phyloP scores from a whole-genome alignment of 352 stramenopile genomes.

The Pythium vanterpoolii region DNA sequence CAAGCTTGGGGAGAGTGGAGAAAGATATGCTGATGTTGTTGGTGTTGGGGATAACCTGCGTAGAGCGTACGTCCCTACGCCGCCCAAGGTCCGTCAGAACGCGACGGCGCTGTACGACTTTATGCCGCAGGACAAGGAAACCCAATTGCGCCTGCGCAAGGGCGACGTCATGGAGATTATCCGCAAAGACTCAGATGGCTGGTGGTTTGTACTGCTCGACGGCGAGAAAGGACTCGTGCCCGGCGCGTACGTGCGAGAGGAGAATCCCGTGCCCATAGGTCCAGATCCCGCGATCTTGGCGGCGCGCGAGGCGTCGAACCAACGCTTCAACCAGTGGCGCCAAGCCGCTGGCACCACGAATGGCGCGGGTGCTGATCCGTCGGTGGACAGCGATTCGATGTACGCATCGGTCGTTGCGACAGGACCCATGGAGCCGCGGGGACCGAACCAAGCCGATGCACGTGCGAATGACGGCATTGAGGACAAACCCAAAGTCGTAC shows the following conservation, averaged over 20 bases:
- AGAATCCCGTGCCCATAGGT: slow-evolving; percentile 55
- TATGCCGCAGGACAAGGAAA: slow-evolving; percentile 57
- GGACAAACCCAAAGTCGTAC: slow-evolving; percentile 65
- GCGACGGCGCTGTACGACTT: slow-evolving; percentile 78
- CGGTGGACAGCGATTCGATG: not conserved
- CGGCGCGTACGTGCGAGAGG: slow-evolving; percentile 66
- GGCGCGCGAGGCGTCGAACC: slow-evolving; percentile 72
- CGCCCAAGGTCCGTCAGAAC: slow-evolving; percentile 37
- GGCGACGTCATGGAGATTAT: slow-evolving; percentile 73
- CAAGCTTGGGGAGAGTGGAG: not conserved
- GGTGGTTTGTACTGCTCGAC: slow-evolving; percentile 80
- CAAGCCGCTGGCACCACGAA: slow-evolving; percentile 27
- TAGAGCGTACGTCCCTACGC: slow-evolving; percentile 19
- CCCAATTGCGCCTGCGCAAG: slow-evolving; percentile 66
- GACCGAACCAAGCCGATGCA: slow-evolving; percentile 36
- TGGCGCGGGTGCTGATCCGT: slow-evolving; percentile 24
- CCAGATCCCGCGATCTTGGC: slow-evolving; percentile 60
- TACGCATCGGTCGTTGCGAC: slow-evolving; percentile 9
- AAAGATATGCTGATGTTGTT: not conserved
- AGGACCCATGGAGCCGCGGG: not conserved
- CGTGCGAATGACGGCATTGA: slow-evolving; percentile 48
- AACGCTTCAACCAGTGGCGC: slow-evolving; percentile 58
- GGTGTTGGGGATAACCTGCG: not conserved
- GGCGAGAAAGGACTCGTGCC: slow-evolving; percentile 80
- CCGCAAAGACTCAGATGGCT: slow-evolving; percentile 78